Conservation (phyloP, 768 basidiomycete species). For the Psilocybe subaeruginosa region DNA sequence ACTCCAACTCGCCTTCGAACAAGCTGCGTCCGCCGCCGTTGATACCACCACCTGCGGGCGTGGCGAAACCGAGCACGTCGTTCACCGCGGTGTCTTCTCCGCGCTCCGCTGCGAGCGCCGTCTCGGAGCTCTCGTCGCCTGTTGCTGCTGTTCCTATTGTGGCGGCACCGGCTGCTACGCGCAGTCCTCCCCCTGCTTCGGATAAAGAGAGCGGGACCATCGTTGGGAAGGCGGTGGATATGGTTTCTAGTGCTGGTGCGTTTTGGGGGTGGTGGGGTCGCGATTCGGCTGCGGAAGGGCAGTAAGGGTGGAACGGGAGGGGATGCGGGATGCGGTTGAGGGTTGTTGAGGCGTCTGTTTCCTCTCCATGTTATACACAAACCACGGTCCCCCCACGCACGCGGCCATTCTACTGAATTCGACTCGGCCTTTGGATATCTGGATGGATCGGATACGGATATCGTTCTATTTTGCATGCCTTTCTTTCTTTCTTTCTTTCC, state of each 20-base stretch:
- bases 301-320: background rate
- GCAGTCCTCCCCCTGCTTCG: conserved; percentile 15
- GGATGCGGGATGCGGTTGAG: background rate
- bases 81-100: conserved; percentile 29
- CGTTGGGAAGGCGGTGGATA: conserved; percentile 66
- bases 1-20: conserved; percentile 21
- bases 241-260: conserved; percentile 80
- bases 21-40: conserved; percentile 31
- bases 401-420: background rate
- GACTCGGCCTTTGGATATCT: background rate
- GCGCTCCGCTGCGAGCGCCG: background rate
- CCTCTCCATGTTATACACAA: background rate
- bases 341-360: background rate
- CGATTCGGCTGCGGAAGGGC: conserved; percentile 7
- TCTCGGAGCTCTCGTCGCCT: background rate
- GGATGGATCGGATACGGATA: background rate
- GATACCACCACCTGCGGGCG: conserved; percentile 32
- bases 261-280: conserved; percentile 61
- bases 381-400: too few species aligned
- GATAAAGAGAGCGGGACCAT: conserved; percentile 32
- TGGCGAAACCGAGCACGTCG: conserved; percentile 37
- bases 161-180: conserved; percentile 15
- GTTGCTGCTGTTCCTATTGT: conserved; percentile 8
- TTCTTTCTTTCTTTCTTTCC: background rate
- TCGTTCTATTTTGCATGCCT: background rate